phyloP scores from a whole-genome alignment of 768 basidiomycete genomes.

The Suillus tomentosus region DNA sequence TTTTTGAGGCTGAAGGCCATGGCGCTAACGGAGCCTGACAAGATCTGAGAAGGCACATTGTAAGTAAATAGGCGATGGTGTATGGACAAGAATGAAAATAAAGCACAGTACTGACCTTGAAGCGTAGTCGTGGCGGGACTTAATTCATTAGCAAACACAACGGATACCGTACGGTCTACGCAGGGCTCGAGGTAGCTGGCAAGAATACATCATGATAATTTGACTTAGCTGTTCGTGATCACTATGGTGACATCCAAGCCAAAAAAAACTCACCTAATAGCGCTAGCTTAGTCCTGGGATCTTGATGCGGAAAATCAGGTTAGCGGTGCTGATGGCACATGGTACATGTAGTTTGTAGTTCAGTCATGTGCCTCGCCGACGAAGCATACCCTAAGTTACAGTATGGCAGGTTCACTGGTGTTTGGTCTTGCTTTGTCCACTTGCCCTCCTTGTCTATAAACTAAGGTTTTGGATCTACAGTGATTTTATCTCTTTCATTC shows the following conservation, averaged over 20 bases:
- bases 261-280: constrained; percentile 5
- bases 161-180: not conserved
- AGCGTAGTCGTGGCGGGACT: not conserved
- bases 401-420: not conserved
- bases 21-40: constrained; percentile 1
- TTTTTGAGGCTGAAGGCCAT: constrained; percentile 49
- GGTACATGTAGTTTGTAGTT: too few species aligned
- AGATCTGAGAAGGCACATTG: not conserved
- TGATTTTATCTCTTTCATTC: constrained; percentile 7
- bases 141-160: not conserved
- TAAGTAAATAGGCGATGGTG: not conserved
- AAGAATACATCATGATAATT: not conserved
- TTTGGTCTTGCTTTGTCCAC: constrained; percentile 8
- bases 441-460: constrained; percentile 3
- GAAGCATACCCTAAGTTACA: not conserved
- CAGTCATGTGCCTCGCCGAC: too few species aligned
- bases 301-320: not conserved
- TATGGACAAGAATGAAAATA: not conserved
- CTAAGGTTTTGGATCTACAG: constrained; percentile 5
- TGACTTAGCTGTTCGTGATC: not conserved
- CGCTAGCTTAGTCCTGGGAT: not conserved
- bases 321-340: not conserved
- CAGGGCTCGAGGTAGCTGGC: not conserved
- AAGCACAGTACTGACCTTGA: not conserved
- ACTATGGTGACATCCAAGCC: constrained; percentile 7